Evolutionary conservation across 2,329 filamentous ascomycete species (phyloP).

Genomic region (Cytospora paraplurivora): DNA sequence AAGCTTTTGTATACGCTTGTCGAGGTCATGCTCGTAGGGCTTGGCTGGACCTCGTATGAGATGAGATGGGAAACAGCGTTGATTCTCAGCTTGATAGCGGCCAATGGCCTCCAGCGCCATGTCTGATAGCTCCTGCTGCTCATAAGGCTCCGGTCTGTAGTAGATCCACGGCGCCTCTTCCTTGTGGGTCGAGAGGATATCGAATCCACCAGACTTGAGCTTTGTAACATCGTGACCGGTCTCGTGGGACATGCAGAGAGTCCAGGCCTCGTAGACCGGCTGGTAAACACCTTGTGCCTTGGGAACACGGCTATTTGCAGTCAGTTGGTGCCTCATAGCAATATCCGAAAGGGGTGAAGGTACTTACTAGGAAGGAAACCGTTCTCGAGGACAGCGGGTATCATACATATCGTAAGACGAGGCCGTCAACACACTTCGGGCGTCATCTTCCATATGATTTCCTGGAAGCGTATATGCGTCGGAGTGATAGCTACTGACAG

Average conservation of each 20-base stretch:
- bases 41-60: constrained; percentile 30
- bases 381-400: neutral
- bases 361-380: constrained; percentile 10
- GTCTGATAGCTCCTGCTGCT: constrained; percentile 33
- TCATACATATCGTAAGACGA: constrained; percentile 17
- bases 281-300: constrained; percentile 28
- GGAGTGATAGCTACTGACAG: constrained; percentile 15
- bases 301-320: constrained; percentile 29
- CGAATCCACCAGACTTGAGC: constrained; percentile 30
- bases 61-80: constrained; percentile 31
- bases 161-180: constrained; percentile 8
- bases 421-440: neutral
- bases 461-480: constrained; percentile 17
- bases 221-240: constrained; percentile 19
- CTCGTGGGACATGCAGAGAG: constrained; percentile 29
- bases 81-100: constrained; percentile 31
- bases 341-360: too few relatives aligned
- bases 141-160: constrained; percentile 18
- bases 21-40: constrained; percentile 35
- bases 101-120: constrained; percentile 32
- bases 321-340: neutral
- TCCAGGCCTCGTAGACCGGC: constrained; percentile 36
- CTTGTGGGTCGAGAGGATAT: constrained; percentile 4
- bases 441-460: constrained; percentile 13
- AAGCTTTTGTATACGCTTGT: constrained; percentile 32